Conservation (phyloP, 2,329 filamentous ascomycete species). For the Aspergillus tubingensis region DNA sequence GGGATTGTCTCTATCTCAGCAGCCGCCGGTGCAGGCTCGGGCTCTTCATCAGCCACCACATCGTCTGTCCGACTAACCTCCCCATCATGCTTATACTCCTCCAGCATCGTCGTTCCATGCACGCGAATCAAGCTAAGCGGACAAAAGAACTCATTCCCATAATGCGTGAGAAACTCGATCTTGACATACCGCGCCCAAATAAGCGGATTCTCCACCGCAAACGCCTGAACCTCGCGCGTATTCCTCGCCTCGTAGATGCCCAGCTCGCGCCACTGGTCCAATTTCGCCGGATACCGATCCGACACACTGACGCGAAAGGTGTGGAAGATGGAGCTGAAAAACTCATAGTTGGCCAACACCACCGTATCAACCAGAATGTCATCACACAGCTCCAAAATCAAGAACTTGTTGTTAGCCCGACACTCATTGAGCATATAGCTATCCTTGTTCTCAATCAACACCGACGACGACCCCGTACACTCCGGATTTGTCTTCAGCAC, state of each 20-base stretch:
- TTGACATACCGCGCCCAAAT: conserved; percentile 95
- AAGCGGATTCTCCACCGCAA: conserved; percentile 87
- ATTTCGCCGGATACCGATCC: conserved; percentile 89
- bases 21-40: conserved; percentile 24
- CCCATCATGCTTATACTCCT: conserved; percentile 87
- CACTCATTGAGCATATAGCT: conserved; percentile 97
- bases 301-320: conserved; percentile 90
- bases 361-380: conserved; percentile 86
- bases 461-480: conserved; percentile 82
- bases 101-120: conserved; percentile 90
- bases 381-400: conserved; percentile 92
- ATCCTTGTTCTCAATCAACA: conserved; percentile 95
- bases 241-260: conserved; percentile 91
- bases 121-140: conserved; percentile 87
- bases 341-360: conserved; percentile 97
- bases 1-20: conserved; percentile 9
- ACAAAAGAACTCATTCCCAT: conserved; percentile 95
- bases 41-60: conserved; percentile 61
- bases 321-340: conserved; percentile 96
- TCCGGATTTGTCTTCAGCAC: conserved; percentile 86
- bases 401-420: conserved; percentile 81
- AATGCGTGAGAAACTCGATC: conserved; percentile 89
- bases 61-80: conserved; percentile 62
- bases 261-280: conserved; percentile 86
- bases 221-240: conserved; percentile 89